Percentiles rank a stretch among this genome's conserved stretches.
phyloP scores from a whole-genome alignment of 2,329 filamentous ascomycete genomes.

The Cytospora piceae region DNA sequence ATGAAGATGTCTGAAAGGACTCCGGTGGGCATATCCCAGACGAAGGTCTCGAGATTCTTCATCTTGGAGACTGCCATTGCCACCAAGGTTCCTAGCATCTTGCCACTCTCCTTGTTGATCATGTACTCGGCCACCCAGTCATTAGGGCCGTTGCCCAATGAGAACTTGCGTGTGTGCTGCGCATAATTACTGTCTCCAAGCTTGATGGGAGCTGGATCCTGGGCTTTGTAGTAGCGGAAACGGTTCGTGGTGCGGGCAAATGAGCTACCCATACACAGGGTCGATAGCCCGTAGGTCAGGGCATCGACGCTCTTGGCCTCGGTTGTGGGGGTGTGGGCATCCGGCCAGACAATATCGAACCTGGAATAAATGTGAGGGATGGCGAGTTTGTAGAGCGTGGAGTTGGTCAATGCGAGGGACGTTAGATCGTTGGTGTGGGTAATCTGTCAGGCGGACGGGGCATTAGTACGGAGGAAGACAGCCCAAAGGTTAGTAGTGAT shows the following conservation, averaged over 20 bases:
- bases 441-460: constrained; percentile 54
- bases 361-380: constrained; percentile 81
- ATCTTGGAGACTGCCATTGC: constrained; percentile 80
- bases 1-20: constrained; percentile 82
- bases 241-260: constrained; percentile 47
- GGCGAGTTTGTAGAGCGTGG: constrained; percentile 73
- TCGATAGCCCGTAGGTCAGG: constrained; percentile 80
- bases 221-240: constrained; percentile 37
- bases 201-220: constrained; percentile 34
- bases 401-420: constrained; percentile 76
- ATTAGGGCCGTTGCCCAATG: constrained; percentile 77
- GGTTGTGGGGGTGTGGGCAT: constrained; percentile 65
- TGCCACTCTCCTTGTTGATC: constrained; percentile 80
- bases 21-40: constrained; percentile 90
- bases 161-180: constrained; percentile 79
- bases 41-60: constrained; percentile 78
- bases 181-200: constrained; percentile 69
- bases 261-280: constrained; percentile 69
- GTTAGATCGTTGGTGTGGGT: constrained; percentile 83
- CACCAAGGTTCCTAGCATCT: constrained; percentile 85
- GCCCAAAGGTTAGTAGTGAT: constrained; percentile 2
- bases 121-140: constrained; percentile 83
- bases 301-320: constrained; percentile 77
- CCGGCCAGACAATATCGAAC: constrained; percentile 89
- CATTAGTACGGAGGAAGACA: constrained; percentile 21